Percentiles rank a stretch among this genome's conserved stretches.
Evolutionary conservation across 257 asterid genomes (phyloP).

Genomic region (Fraxinus anomala): DNA sequence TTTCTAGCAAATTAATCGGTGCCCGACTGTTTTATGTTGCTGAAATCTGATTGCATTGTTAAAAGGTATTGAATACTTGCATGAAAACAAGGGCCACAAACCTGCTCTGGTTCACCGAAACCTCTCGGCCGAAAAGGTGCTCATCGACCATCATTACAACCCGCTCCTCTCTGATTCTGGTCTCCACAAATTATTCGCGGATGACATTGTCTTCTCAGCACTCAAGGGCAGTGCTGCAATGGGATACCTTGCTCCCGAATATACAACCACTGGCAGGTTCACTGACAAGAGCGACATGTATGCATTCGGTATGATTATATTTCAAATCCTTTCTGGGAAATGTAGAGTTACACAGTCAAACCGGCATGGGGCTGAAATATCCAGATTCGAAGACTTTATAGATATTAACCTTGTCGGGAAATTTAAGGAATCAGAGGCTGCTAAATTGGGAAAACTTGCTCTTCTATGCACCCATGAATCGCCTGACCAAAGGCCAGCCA

Average conservation of each 20-base stretch:
- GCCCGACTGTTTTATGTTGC: not conserved
- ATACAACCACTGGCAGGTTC: constrained; percentile 83
- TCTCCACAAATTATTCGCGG: constrained; percentile 74
- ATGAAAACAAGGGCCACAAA: constrained; percentile 51
- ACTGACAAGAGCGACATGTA: constrained; percentile 87
- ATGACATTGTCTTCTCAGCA: constrained; percentile 78
- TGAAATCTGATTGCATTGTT: not conserved
- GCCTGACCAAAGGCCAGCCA: constrained; percentile 69
- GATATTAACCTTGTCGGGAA: constrained; percentile 64
- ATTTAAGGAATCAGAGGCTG: constrained; percentile 74
- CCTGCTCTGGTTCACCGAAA: constrained; percentile 72
- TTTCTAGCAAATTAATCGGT: not conserved
- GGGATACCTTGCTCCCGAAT: constrained; percentile 97
- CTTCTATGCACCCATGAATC: constrained; percentile 78
- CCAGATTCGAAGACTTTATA: constrained; percentile 67
- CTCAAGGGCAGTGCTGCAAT: constrained; percentile 93
- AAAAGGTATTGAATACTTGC: constrained; percentile 80
- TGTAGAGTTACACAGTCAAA: constrained; percentile 62
- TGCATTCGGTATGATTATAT: constrained; percentile 90
- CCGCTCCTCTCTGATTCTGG: constrained; percentile 88
- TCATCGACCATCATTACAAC: constrained; percentile 71
- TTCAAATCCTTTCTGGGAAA: constrained; percentile 85
- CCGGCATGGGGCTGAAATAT: constrained; percentile 72
- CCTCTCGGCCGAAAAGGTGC: constrained; percentile 91
- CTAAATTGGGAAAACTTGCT: constrained; percentile 77